Conservation (phyloP, 177 flowering plant genomes). For the Vitis hybrid region DNA sequence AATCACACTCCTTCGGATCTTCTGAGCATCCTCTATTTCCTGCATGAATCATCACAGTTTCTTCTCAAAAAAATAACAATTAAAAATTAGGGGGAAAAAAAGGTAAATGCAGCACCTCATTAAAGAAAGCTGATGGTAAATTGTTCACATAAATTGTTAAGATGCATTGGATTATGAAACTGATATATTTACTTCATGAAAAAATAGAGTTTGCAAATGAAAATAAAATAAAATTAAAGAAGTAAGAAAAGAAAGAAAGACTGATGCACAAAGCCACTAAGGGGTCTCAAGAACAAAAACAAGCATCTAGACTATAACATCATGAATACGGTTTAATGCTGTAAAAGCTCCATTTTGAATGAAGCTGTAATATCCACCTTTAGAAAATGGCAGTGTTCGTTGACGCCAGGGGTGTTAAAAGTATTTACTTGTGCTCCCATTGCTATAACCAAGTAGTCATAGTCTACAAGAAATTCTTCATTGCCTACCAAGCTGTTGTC, state of each 20-base stretch:
- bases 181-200: no score
- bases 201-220: no score
- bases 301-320: neutral
- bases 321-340: neutral
- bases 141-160: no score
- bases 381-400: constrained; percentile 64
- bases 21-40: constrained; percentile 97
- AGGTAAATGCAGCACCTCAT: neutral
- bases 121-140: neutral
- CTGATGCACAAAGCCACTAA: neutral
- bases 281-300: neutral
- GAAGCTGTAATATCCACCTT: constrained; percentile 37
- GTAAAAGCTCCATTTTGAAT: neutral
- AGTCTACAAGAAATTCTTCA: constrained; percentile 53
- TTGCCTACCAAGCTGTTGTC: constrained; percentile 34
- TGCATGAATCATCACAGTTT: constrained; percentile 23
- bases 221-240: no score
- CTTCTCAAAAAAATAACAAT: neutral
- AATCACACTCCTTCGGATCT: constrained; percentile 70
- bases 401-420: constrained; percentile 67
- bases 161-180: no score
- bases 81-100: neutral
- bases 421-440: constrained; percentile 78
- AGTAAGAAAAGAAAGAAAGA: no score
- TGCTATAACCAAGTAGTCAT: constrained; percentile 66